Evolutionary conservation across 2,329 filamentous ascomycete species (phyloP).

Genomic region (Penicillium sp.): DNA sequence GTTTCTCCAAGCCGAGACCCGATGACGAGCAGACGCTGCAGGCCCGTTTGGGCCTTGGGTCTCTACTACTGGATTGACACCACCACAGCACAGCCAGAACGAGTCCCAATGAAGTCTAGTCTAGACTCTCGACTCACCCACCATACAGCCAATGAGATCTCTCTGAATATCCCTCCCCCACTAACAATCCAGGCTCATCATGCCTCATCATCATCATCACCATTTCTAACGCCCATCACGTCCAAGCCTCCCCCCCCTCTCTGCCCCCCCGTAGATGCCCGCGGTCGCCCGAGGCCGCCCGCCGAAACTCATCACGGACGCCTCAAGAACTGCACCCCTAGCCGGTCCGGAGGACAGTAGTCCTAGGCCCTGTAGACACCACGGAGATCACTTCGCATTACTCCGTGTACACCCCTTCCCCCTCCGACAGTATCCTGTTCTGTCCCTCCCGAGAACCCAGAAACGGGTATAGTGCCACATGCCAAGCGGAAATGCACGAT

Average conservation of each 20-base stretch:
- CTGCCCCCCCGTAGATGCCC: not conserved
- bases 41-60: conserved; percentile 1
- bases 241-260: not conserved
- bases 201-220: not conserved
- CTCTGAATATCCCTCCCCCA: not conserved
- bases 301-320: not conserved
- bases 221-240: not conserved
- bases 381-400: no score
- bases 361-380: conserved; percentile 14
- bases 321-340: not conserved
- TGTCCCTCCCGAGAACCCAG: not conserved
- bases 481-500: not conserved
- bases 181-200: not conserved
- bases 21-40: not conserved
- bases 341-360: conserved; percentile 24
- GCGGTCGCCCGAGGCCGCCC: not conserved
- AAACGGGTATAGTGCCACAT: not conserved
- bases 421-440: not conserved
- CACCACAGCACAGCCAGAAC: not conserved
- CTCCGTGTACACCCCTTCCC: not conserved
- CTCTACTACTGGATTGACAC: not conserved
- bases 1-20: not conserved
- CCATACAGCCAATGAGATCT: not conserved
- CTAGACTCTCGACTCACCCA: not conserved
- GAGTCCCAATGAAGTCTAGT: not conserved